phyloP scores from a whole-genome alignment of 345 rosid species.

The Turnera subulata region DNA sequence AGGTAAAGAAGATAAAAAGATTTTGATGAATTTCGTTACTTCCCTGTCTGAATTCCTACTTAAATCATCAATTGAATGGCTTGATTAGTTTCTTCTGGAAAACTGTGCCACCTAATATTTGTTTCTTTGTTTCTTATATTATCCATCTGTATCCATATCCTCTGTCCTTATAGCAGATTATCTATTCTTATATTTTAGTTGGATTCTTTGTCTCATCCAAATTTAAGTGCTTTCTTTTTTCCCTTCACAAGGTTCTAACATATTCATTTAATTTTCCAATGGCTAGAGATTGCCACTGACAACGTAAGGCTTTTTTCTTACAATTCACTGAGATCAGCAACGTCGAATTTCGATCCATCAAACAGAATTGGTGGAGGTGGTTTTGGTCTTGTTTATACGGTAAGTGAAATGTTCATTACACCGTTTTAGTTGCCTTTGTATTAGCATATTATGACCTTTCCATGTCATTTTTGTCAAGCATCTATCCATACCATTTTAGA shows the following conservation, averaged over 20 bases:
- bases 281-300: conserved; percentile 53
- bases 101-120: too few species aligned
- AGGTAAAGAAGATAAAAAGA: conserved; percentile 32
- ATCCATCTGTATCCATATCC: too few species aligned
- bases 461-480: too few species aligned
- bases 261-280: not conserved
- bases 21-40: not conserved
- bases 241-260: conserved; percentile 8
- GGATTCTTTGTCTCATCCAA: not conserved
- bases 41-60: too few species aligned
- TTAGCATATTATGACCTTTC: too few species aligned
- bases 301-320: conserved; percentile 70
- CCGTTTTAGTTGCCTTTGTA: not conserved
- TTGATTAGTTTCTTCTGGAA: too few species aligned
- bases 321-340: conserved; percentile 74
- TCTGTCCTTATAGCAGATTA: too few species aligned
- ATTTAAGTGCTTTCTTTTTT: not conserved
- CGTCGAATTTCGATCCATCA: conserved; percentile 57
- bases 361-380: conserved; percentile 77
- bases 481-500: too few species aligned
- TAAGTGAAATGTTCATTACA: conserved; percentile 28
- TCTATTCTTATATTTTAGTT: too few species aligned
- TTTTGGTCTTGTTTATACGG: conserved; percentile 86
- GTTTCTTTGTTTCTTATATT: too few species aligned
- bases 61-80: too few species aligned